Conservation (phyloP, 768 basidiomycete genomes). For the Kwoniella pini region DNA sequence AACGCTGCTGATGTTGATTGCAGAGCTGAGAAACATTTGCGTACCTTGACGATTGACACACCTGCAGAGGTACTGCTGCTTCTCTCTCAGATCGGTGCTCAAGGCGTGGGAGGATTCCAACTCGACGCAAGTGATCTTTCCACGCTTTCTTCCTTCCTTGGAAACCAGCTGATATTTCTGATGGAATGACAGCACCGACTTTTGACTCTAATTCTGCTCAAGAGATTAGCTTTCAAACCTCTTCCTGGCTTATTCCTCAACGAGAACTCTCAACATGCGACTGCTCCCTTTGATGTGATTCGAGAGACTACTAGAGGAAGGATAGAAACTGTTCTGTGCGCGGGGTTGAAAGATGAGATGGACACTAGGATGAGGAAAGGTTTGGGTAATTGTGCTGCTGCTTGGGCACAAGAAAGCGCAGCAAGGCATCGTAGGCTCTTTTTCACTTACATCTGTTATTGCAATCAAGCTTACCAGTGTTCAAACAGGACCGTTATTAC, state of each 20-base stretch:
- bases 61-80: slow-evolving; percentile 39
- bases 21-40: slow-evolving; percentile 43
- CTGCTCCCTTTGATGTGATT: slow-evolving; percentile 44
- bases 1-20: background rate
- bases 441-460: too few relatives aligned
- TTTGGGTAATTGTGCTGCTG: slow-evolving; percentile 36
- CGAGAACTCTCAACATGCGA: slow-evolving; percentile 20
- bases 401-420: slow-evolving; percentile 39
- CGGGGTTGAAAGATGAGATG: slow-evolving; percentile 47
- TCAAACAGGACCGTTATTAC: slow-evolving; percentile 39
- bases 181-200: slow-evolving; percentile 35
- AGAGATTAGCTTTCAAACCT: slow-evolving; percentile 35
- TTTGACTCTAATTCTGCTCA: slow-evolving; percentile 37
- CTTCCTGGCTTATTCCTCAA: slow-evolving; percentile 43
- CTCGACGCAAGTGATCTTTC: slow-evolving; percentile 31
- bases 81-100: slow-evolving; percentile 46
- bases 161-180: background rate
- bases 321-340: slow-evolving; percentile 46
- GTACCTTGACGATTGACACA: slow-evolving; percentile 21
- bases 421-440: slow-evolving; percentile 40
- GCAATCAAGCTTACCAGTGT: too few relatives aligned
- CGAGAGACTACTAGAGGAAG: slow-evolving; percentile 31
- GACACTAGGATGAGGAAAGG: slow-evolving; percentile 44
- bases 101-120: slow-evolving; percentile 47
- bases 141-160: background rate